A percentile compares a stretch with the other conserved stretches of the same genome.
Conservation (phyloP, 2,329 filamentous ascomycete species). For the Diaporthe velutina region DNA sequence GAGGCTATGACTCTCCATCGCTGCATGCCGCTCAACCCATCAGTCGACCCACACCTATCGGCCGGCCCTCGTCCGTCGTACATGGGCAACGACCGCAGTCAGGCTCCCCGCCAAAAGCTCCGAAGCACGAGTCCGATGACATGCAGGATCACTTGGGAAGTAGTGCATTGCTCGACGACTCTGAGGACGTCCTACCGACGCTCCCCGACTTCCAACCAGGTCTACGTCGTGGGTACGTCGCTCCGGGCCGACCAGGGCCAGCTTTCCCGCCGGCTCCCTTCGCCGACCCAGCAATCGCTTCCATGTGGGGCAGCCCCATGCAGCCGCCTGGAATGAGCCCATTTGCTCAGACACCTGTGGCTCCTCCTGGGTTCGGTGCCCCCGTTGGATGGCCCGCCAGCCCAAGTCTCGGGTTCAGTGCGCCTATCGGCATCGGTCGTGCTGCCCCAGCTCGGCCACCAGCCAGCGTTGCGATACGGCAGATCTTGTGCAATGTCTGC, state of each 20-base stretch:
- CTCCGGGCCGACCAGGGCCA: constrained; percentile 59
- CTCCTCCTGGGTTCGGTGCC: constrained; percentile 60
- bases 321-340: constrained; percentile 41
- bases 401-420: constrained; percentile 47
- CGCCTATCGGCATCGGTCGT: constrained; percentile 53
- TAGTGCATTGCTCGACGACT: constrained; percentile 86
- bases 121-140: constrained; percentile 74
- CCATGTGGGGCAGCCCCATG: constrained; percentile 43
- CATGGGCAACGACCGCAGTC: constrained; percentile 60
- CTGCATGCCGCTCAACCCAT: constrained; percentile 77
- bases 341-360: constrained; percentile 50
- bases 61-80: constrained; percentile 82
- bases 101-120: constrained; percentile 43
- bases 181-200: constrained; percentile 62
- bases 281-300: constrained; percentile 39
- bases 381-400: constrained; percentile 52
- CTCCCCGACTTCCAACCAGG: constrained; percentile 36
- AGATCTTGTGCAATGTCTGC: constrained; percentile 84
- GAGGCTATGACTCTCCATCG: constrained; percentile 71
- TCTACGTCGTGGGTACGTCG: constrained; percentile 61
- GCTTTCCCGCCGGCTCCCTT: constrained; percentile 55
- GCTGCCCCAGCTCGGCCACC: constrained; percentile 61
- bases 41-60: constrained; percentile 86
- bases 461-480: constrained; percentile 76
- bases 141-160: constrained; percentile 87